Base-by-base conservation (phyloP, 768 basidiomycete species). In the Leccinum ochraceum region DNA sequence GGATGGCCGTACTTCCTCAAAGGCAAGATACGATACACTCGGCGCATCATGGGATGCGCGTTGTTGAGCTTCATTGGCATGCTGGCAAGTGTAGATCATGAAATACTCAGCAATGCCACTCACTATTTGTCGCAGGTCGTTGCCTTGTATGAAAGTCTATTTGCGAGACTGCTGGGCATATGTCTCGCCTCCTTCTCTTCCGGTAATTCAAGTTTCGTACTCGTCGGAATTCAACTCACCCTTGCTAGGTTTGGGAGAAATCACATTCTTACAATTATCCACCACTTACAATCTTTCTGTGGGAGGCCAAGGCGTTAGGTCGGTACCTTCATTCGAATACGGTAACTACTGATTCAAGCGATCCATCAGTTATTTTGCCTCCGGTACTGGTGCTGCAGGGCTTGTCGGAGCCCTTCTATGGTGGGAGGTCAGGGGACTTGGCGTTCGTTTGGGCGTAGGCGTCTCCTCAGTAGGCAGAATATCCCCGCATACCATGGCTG, bases 221-320 rank as follows among this genome's bases (percentile, higher is more conserved):
- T 55, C 22, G 32, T 42, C 30, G 3, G 49, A n/a, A 51, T 6
- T 7, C 17, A 14, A 34, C 28, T 73, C 32, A 64, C 32, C 17
- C n/a, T 58, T 28, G 28, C 44, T 60, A 92, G 92, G 96, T 9
- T 78, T 99, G 9, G 97, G 97, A 20, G 97, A 99, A 74, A 74
- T 98, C 57, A 97, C 95, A 1, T 98, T 94, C 72, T 78, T 98
- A 2, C 96, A 98, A 77, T 77, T 95, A n/a, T 95, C 93, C 0
- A 93, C 90, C 3, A 88, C 87, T 1, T 94, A 81, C 60, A 87
- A 82, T 49, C 88, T 87, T 1, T 83, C 86, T n/a, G 71, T 89
- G 44, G 87, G 85, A 6, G 90, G 91, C 1, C 87, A 86, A 30
- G 87, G 91, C 42, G 84, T 99, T 11, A 94, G 96, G 88, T 90